A percentile compares a stretch with the other conserved stretches of the same genome.
Conservation (phyloP, 108 stramenopile species). For the Conticribra guillardii region DNA sequence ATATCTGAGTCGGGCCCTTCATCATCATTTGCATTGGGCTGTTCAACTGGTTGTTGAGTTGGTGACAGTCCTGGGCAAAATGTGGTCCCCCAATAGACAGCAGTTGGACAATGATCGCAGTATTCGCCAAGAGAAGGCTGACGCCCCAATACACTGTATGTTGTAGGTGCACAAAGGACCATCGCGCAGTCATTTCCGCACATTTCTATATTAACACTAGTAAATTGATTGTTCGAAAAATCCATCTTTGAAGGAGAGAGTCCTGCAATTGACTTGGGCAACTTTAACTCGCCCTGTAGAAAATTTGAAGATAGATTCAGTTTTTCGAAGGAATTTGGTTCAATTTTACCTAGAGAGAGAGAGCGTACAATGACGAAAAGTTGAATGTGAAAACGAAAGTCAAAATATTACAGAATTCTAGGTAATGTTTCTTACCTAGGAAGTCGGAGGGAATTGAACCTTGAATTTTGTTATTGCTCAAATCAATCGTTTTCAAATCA, state of each 20-base stretch:
- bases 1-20: constrained; percentile 1
- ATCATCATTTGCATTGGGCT: not conserved
- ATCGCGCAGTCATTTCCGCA: constrained; percentile 65
- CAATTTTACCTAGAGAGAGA: constrained; percentile 4
- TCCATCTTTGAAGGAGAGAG: constrained; percentile 59
- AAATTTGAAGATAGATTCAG: constrained; percentile 36
- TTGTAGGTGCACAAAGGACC: constrained; percentile 68
- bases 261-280: constrained; percentile 5
- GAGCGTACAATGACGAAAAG: constrained; percentile 2
- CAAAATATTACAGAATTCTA: too few relatives aligned
- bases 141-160: constrained; percentile 61
- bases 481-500: constrained; percentile 36
- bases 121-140: constrained; percentile 27
- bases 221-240: constrained; percentile 59
- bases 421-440: too few relatives aligned
- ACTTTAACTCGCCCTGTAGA: not conserved
- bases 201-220: constrained; percentile 52
- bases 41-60: constrained; percentile 15
- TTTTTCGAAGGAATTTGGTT: constrained; percentile 5
- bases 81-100: constrained; percentile 55
- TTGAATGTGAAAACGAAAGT: too few relatives aligned
- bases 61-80: constrained; percentile 42
- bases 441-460: not conserved
- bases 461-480: constrained; percentile 49
- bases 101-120: constrained; percentile 54